phyloP scores from a whole-genome alignment of 2,329 filamentous ascomycete genomes.

The Aspergillus candidus region DNA sequence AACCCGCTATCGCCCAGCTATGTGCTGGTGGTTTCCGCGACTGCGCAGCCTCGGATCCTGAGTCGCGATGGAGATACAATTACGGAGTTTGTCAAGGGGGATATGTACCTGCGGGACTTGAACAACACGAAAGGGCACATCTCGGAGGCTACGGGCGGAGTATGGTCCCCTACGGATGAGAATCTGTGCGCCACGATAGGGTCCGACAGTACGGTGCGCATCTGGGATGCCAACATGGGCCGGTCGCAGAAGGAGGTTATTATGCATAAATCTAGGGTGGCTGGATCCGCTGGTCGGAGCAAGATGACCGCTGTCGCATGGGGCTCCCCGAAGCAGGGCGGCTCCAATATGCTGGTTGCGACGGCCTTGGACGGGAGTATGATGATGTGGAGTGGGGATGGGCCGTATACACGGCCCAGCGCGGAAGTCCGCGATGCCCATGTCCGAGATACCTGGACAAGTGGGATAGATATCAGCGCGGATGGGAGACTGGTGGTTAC shows the following conservation, averaged over 20 bases:
- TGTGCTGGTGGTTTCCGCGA: slow-evolving; percentile 81
- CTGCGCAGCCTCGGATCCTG: slow-evolving; percentile 83
- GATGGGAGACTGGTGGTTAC: slow-evolving; percentile 90
- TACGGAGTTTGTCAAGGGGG: slow-evolving; percentile 89
- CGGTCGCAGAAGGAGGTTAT: slow-evolving; percentile 87
- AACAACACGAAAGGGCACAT: slow-evolving; percentile 96
- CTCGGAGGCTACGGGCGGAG: slow-evolving; percentile 80
- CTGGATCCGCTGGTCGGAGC: slow-evolving; percentile 80
- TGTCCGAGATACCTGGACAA: slow-evolving; percentile 77
- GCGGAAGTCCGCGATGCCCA: slow-evolving; percentile 84
- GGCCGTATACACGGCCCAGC: slow-evolving; percentile 73
- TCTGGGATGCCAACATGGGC: slow-evolving; percentile 94
- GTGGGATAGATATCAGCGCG: slow-evolving; percentile 80
- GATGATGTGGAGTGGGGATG: slow-evolving; percentile 86
- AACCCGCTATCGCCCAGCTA: slow-evolving; percentile 73
- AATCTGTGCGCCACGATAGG: slow-evolving; percentile 85
- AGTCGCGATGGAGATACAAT: slow-evolving; percentile 80
- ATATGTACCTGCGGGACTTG: slow-evolving; percentile 98
- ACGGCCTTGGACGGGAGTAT: slow-evolving; percentile 84
- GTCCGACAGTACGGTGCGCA: slow-evolving; percentile 88
- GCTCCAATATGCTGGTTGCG: slow-evolving; percentile 69
- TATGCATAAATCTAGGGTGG: slow-evolving; percentile 88
- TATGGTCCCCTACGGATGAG: slow-evolving; percentile 82
- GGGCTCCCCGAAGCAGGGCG: slow-evolving; percentile 70
- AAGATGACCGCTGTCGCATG: slow-evolving; percentile 91